Evolutionary conservation across 306 rosid species (phyloP).

Genomic region (Malus domestica): ASM211411v1 NC_041796.1:5388501-5389000

Average conservation of each 20-base stretch:
- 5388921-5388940: constrained; percentile 56
- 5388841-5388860: constrained; percentile 50
- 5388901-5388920: constrained; percentile 36
- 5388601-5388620: constrained; percentile 30
- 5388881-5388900: constrained; percentile 59
- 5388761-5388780: constrained; percentile 30
- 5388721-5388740: constrained; percentile 31
- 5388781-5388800: constrained; percentile 40
- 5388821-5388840: constrained; percentile 58
- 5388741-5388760: constrained; percentile 19
- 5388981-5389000: constrained; percentile 45
- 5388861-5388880: constrained; percentile 56
- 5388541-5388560: constrained; percentile 5
- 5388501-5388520: constrained; percentile 7
- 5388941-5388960: constrained; percentile 42
- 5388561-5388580: constrained; percentile 37
- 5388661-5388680: constrained; percentile 38
- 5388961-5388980: constrained; percentile 38
- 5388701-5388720: constrained; percentile 33
- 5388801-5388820: constrained; percentile 86
- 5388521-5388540: constrained; percentile 12
- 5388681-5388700: constrained; percentile 10
- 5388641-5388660: constrained; percentile 74
- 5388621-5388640: constrained; percentile 61
- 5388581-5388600: constrained; percentile 12